Base-by-base conservation (phyloP, 1,284 basidiomycete genomes). In the Meripilus lineatus region DNA sequence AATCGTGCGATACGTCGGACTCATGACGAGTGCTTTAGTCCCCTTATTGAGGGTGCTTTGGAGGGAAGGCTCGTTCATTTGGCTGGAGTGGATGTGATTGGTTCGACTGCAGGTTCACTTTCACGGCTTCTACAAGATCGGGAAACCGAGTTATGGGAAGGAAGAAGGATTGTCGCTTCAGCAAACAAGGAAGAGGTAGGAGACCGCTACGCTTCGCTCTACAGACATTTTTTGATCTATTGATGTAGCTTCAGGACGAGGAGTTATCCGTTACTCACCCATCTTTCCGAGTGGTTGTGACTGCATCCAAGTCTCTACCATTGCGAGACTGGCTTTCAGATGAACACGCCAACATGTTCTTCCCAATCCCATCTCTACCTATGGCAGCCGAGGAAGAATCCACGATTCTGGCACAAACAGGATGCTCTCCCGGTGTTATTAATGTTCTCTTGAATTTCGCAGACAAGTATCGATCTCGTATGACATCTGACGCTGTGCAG, bases 281-380 rank as follows among this genome's bases (percentile, higher is more conserved):
- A 3, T 75, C 79, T 5, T 81, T 83, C 68, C 71, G 80, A 23
- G 59, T 81, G 33, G 75, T 83, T 48, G 68, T 66, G 41, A 83
- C 80, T 1, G 74, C 79, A 7, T 81, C 79, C 21, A 81, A 78
- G 54, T 81, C 79, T 1, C 58, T 75, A 2, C 72, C 75, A 10
- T 62, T 81, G 11, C 75, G 77, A 52, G 80, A 83, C 54, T 84
- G 80, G 81, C 69, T 84, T 21, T 67, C 71, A 1, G 72, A 75
- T 48, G 80, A 84, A 55, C 77, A 82, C 52, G 73, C 75, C 14
- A 82, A 81, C 56, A 81, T 81, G 78, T 82, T 84, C 68, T 76
- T 82, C 58, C 61, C 79, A 6, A 59, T 84, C 22, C 71, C 76
- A 2, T 68, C 72, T 32, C 72, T 75, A 51, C 78, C 80, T 1